Evolutionary conservation across 1,139 yeast species (phyloP).

Genomic region (Zygosaccharomyces pseudobailii): DNA sequence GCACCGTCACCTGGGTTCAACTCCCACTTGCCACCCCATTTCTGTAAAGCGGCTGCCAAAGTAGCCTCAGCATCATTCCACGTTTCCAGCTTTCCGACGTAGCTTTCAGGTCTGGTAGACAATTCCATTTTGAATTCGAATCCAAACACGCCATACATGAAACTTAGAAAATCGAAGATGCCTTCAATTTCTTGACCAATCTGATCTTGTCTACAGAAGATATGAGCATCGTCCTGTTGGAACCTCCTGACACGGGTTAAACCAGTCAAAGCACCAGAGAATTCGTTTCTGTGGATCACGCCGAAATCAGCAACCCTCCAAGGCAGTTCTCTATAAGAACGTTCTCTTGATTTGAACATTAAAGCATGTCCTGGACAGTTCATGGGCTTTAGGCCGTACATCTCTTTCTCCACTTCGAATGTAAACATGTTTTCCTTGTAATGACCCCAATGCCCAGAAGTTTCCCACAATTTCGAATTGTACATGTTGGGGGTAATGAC

Average conservation of each 20-base stretch:
- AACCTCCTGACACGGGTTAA: constrained; percentile 94
- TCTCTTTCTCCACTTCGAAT: constrained; percentile 91
- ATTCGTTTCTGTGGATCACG: constrained; percentile 92
- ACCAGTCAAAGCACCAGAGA: constrained; percentile 85
- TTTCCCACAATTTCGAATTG: constrained; percentile 93
- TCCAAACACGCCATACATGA: constrained; percentile 78
- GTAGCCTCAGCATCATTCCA: constrained; percentile 87
- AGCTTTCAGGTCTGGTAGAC: constrained; percentile 92
- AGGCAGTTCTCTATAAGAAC: constrained; percentile 92
- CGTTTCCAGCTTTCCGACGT: constrained; percentile 76
- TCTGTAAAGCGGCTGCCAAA: constrained; percentile 67
- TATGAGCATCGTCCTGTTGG: constrained; percentile 99
- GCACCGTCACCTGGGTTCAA: constrained; percentile 97
- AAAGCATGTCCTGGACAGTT: constrained; percentile 98
- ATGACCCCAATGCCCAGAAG: constrained; percentile 97
- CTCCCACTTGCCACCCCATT: constrained; percentile 83
- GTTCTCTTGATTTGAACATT: constrained; percentile 77
- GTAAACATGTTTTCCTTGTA: constrained; percentile 96
- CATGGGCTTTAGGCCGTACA: constrained; percentile 91
- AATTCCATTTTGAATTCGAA: constrained; percentile 85
- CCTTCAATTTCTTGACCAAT: constrained; percentile 76
- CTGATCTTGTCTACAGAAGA: constrained; percentile 88
- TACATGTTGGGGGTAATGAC: constrained; percentile 98
- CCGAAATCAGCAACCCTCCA: constrained; percentile 97
- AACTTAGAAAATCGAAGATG: constrained; percentile 73